Percentiles rank a stretch among this genome's conserved stretches.
Evolutionary conservation across 1,139 yeast genomes (phyloP).

Genomic region (Blastobotrys petasosporus): DNA sequence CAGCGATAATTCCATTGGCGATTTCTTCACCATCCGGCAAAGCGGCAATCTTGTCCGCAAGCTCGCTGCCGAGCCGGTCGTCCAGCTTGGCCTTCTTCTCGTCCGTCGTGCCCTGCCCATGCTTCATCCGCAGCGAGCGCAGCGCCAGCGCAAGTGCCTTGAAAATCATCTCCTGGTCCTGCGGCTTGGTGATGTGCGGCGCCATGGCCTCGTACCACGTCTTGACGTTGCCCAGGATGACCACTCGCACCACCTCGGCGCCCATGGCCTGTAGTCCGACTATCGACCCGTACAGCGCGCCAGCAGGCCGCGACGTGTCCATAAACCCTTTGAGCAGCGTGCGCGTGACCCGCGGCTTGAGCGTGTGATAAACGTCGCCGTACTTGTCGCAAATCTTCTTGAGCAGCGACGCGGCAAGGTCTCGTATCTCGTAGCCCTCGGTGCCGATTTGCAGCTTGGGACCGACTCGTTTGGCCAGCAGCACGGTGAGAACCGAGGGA

Average conservation of each 20-base stretch:
- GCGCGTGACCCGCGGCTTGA: slow-evolving; percentile 90
- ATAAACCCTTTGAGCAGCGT: slow-evolving; percentile 85
- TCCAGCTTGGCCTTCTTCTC: slow-evolving; percentile 40
- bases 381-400: slow-evolving; percentile 71
- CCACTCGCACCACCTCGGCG: slow-evolving; percentile 77
- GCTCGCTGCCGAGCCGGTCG: slow-evolving; percentile 55
- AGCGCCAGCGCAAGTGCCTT: slow-evolving; percentile 31
- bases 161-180: slow-evolving; percentile 24
- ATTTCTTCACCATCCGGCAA: slow-evolving; percentile 53
- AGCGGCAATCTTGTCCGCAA: slow-evolving; percentile 47
- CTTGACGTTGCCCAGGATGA: slow-evolving; percentile 75
- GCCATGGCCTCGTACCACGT: slow-evolving; percentile 52
- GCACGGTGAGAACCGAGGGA: slow-evolving; percentile 88
- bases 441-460: slow-evolving; percentile 34
- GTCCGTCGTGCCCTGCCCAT: slow-evolving; percentile 22
- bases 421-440: slow-evolving; percentile 51
- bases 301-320: slow-evolving; percentile 71
- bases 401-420: slow-evolving; percentile 78
- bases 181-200: slow-evolving; percentile 24
- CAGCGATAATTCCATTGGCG: slow-evolving; percentile 70
- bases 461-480: slow-evolving; percentile 88
- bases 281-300: slow-evolving; percentile 90
- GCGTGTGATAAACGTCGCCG: slow-evolving; percentile 81
- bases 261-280: slow-evolving; percentile 82
- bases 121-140: slow-evolving; percentile 23